phyloP scores from a whole-genome alignment of 108 stramenopile species.

The Pseudonitzschia multistriata region DNA sequence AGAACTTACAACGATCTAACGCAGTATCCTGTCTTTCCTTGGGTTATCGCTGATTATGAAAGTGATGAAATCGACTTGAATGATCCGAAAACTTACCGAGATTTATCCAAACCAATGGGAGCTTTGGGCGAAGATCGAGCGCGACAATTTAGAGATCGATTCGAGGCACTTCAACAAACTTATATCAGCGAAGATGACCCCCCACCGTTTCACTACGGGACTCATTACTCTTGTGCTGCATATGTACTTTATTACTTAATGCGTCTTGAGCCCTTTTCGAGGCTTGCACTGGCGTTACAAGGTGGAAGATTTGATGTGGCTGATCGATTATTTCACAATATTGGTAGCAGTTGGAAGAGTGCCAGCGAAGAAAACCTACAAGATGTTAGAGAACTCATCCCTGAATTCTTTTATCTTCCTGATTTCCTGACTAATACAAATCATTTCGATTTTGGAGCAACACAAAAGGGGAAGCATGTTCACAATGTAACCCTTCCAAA shows the following conservation, averaged over 20 bases:
- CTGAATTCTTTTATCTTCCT: constrained; percentile 96
- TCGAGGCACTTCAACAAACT: constrained; percentile 79
- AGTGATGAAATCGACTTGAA: constrained; percentile 91
- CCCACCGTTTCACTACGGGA: constrained; percentile 97
- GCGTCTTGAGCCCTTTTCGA: constrained; percentile 93
- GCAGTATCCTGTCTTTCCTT: constrained; percentile 99
- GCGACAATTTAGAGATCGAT: constrained; percentile 87
- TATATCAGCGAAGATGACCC: constrained; percentile 79
- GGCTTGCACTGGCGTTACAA: constrained; percentile 89
- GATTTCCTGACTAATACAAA: constrained; percentile 91
- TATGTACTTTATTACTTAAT: constrained; percentile 96
- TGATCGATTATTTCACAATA: constrained; percentile 94
- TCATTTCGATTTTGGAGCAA: constrained; percentile 85
- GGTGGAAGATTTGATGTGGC: constrained; percentile 96
- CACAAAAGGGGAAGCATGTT: constrained; percentile 75
- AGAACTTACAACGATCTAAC: constrained; percentile 94
- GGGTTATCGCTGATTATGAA: constrained; percentile 96
- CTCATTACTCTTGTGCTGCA: constrained; percentile 95
- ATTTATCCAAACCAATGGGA: constrained; percentile 96
- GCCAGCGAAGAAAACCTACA: constrained; percentile 85
- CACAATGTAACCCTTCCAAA: constrained; percentile 89
- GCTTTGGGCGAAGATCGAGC: constrained; percentile 82
- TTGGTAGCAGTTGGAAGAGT: constrained; percentile 85
- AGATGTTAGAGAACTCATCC: constrained; percentile 98
- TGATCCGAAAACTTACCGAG: constrained; percentile 87